Base-by-base conservation (phyloP, 257 asterid species). In the Solanum virginianum region DNA sequence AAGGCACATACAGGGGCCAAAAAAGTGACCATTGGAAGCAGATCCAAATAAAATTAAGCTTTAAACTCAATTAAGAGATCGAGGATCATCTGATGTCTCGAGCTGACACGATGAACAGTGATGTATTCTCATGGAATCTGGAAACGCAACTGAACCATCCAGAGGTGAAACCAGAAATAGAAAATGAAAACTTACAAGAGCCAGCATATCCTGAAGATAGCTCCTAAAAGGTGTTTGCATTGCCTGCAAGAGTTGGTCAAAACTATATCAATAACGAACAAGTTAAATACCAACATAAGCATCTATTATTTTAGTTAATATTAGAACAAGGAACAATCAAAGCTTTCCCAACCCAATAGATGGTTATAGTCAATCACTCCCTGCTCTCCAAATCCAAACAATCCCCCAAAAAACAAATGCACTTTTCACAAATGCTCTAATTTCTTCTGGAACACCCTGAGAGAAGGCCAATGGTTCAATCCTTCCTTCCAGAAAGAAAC, bases 221-320 rank as follows among this genome's bases (percentile, higher is more conserved):
- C 89, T 84, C 92, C 97, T 90, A 90, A 91, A 94, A 77, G 99
- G 98, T 49, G 98, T 95, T 89, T 95, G 99, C 92, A 89, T 85
- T 80, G 95, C 97, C 99, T 94, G 97, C 11, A n/a, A 80, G 53
- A 85, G 41, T 83, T 22, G 62, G 45, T 81, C 54, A 75, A 57
- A 18, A 22, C 74, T 80, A 53, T 39, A 24, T 60, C 3, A 83
- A 51, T 80, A 59, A 77, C 22, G 3, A 54, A 29, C 83, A 79
- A 57, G 71, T 66, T n/a, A 49, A 60, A 18, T 83, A 85, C 69
- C 75, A 10, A 86, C 8, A 65, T 20, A 49, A 79, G 65, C 49
- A 79, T 79, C 66, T 17, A 79, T 29, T 36, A 36, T 36, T 36
- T 39, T 77, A 26, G 82, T 26, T 29, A 29, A 77, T 53, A 51